Percentiles rank a stretch among this genome's conserved stretches.
Evolutionary conservation across 805 yeast genomes (phyloP).

Genomic region (Candida manassasensis): DNA sequence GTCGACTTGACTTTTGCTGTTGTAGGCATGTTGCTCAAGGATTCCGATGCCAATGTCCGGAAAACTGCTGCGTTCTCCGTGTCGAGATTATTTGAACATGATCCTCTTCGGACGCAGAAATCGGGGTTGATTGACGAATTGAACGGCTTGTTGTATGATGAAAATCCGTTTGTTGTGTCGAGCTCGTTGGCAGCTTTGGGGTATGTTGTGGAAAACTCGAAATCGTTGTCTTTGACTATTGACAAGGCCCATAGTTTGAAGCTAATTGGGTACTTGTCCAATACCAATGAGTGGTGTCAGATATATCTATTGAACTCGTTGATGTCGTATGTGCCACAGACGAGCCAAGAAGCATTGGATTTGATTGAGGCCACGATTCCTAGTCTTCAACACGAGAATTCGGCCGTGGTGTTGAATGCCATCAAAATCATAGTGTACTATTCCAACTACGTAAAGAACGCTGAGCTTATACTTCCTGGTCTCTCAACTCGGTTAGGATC

Average conservation of each 20-base stretch:
- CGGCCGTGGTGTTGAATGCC: conserved; percentile 76
- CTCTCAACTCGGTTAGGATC: conserved; percentile 59
- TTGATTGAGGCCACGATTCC: conserved; percentile 66
- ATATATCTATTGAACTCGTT: conserved; percentile 60
- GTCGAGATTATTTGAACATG: conserved; percentile 59
- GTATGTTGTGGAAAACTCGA: conserved; percentile 57
- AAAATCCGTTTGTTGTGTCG: conserved; percentile 57
- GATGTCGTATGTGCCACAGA: conserved; percentile 66
- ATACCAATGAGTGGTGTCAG: conserved; percentile 68
- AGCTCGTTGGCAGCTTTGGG: conserved; percentile 66
- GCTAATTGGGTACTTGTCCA: conserved; percentile 30
- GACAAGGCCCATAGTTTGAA: conserved; percentile 41
- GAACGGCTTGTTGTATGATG: conserved; percentile 53
- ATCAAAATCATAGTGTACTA: conserved; percentile 68
- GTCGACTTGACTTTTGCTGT: conserved; percentile 41
- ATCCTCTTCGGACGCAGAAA: conserved; percentile 41
- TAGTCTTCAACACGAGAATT: conserved; percentile 71
- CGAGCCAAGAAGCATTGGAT: conserved; percentile 57
- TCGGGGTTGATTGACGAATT: conserved; percentile 43
- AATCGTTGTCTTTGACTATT: conserved; percentile 47
- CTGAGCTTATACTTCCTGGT: conserved; percentile 51
- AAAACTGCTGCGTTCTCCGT: conserved; percentile 68
- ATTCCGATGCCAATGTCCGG: conserved; percentile 55
- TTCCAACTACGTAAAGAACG: conserved; percentile 61
- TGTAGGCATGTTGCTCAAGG: conserved; percentile 33